phyloP scores from a whole-genome alignment of 1,284 basidiomycete genomes.

The Trichosporon sp. region DNA sequence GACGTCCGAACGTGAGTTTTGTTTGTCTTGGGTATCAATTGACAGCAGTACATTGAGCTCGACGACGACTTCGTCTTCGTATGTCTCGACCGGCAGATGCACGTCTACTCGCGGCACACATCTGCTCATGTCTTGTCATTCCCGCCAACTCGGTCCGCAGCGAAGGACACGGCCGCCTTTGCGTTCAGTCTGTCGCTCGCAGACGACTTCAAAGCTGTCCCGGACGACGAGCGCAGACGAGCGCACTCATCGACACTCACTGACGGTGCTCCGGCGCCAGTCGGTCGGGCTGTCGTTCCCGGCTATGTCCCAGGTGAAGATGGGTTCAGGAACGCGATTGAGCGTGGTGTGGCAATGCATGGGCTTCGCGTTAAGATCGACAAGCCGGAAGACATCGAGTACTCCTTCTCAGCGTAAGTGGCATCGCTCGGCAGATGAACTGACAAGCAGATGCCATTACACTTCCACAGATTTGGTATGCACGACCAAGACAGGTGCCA shows the following conservation, averaged over 20 bases:
- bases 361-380: conserved; percentile 1
- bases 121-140: conserved; percentile 20
- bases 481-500: conserved; percentile 17
- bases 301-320: not conserved
- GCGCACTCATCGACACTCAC: not conserved
- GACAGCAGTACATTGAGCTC: conserved; percentile 42
- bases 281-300: conserved; percentile 5
- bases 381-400: conserved; percentile 5
- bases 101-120: conserved; percentile 31
- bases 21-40: not conserved
- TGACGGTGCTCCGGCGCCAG: conserved; percentile 7
- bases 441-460: conserved; percentile 24
- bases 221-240: conserved; percentile 8
- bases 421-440: not conserved
- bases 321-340: conserved; percentile 5
- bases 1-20: conserved; percentile 21
- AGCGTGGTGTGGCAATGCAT: conserved; percentile 7
- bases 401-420: conserved; percentile 27
- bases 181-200: conserved; percentile 10
- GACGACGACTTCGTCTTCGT: conserved; percentile 43
- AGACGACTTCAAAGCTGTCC: conserved; percentile 17
- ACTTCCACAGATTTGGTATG: conserved; percentile 32
- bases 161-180: not conserved
- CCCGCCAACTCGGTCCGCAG: conserved; percentile 8
- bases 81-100: conserved; percentile 24